These are phyloP conservation scores for Saccharomyces mikatae DNA, from an alignment of 805 yeast species.

Conservation along the genomic window DNA sequence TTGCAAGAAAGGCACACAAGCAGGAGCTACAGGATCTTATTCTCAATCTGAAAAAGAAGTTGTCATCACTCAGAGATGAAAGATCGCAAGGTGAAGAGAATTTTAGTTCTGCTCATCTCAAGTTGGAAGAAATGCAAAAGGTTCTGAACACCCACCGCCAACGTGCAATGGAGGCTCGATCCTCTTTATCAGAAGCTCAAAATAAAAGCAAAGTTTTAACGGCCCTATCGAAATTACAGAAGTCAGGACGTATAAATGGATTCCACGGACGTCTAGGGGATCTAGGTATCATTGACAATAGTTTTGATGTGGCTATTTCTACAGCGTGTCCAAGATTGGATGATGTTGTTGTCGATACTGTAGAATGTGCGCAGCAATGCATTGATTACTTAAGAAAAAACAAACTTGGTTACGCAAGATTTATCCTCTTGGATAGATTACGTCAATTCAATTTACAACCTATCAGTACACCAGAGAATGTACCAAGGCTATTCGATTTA, in stretches of 20 bases:
- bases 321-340: constrained; percentile 90
- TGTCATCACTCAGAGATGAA: constrained; percentile 44
- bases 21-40: constrained; percentile 42
- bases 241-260: constrained; percentile 76
- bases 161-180: constrained; percentile 57
- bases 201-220: constrained; percentile 67
- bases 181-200: constrained; percentile 47
- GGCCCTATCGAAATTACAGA: constrained; percentile 59
- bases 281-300: constrained; percentile 80
- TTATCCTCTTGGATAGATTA: constrained; percentile 70
- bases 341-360: constrained; percentile 84
- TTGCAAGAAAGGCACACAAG: constrained; percentile 40
- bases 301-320: constrained; percentile 86
- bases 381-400: constrained; percentile 77
- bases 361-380: constrained; percentile 64
- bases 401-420: constrained; percentile 81
- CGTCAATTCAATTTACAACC: constrained; percentile 50
- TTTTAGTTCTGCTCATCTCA: constrained; percentile 39
- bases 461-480: constrained; percentile 64
- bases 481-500: constrained; percentile 78
- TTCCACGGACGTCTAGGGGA: constrained; percentile 89
- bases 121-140: constrained; percentile 46
- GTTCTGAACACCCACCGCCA: constrained; percentile 50
- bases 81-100: constrained; percentile 52
- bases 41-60: constrained; percentile 40